phyloP scores from a whole-genome alignment of 2,329 filamentous ascomycete species.

The Colletotrichum cereale region DNA sequence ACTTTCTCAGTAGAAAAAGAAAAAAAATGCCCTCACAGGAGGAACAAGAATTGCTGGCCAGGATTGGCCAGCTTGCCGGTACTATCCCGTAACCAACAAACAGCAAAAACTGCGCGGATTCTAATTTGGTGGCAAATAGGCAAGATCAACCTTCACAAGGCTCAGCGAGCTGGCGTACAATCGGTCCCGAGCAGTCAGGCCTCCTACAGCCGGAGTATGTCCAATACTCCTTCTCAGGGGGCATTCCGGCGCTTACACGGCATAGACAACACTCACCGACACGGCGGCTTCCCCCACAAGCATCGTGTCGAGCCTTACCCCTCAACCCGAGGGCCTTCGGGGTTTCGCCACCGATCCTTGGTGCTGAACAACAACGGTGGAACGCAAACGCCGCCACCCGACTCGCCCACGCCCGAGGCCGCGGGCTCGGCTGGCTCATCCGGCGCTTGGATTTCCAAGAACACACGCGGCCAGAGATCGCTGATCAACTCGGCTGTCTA shows the following conservation, averaged over 20 bases:
- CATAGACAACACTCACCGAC: conserved; percentile 51
- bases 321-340: conserved; percentile 47
- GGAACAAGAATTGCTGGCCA: conserved; percentile 65
- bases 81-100: conserved; percentile 17
- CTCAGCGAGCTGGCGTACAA: conserved; percentile 63
- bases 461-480: conserved; percentile 80
- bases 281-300: conserved; percentile 44
- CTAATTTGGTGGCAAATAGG: conserved; percentile 58
- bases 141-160: conserved; percentile 85
- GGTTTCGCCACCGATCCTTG: conserved; percentile 64
- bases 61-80: conserved; percentile 66
- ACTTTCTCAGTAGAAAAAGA: background rate
- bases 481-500: conserved; percentile 85
- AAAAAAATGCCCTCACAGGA: conserved; percentile 52
- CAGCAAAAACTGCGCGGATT: conserved; percentile 37
- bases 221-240: background rate
- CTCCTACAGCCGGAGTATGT: conserved; percentile 52
- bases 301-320: conserved; percentile 44
- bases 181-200: conserved; percentile 47
- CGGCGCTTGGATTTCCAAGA: conserved; percentile 74
- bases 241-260: conserved; percentile 15
- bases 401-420: conserved; percentile 41
- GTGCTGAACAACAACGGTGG: conserved; percentile 72
- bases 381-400: conserved; percentile 45
- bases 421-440: conserved; percentile 52